These are phyloP conservation scores for Clavispora vitiphila DNA, from an alignment of 805 yeast genomes.

Conservation along the genomic window DNA sequence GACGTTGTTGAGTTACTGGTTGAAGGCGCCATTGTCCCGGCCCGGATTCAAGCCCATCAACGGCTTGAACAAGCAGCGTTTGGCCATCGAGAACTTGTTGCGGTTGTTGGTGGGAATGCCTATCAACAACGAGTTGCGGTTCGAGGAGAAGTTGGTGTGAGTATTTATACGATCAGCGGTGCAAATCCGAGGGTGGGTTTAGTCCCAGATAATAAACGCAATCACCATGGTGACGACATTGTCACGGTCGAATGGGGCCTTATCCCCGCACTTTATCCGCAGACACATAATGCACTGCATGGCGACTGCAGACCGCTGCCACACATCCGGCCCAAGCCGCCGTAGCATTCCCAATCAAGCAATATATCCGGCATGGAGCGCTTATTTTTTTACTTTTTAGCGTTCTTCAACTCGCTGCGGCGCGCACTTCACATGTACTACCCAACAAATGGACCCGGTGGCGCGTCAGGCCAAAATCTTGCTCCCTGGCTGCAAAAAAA, in stretches of 20 bases:
- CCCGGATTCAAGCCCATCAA: constrained; percentile 87
- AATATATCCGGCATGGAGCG: no score
- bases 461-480: background rate
- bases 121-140: constrained; percentile 84
- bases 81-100: constrained; percentile 85
- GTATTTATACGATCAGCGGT: no score
- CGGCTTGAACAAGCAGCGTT: constrained; percentile 91
- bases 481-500: background rate
- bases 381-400: no score
- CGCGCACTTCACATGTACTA: background rate
- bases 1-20: constrained; percentile 88
- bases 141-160: constrained; percentile 73
- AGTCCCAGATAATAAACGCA: no score
- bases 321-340: no score
- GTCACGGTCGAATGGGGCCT: no score
- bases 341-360: no score
- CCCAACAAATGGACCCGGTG: background rate
- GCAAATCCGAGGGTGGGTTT: no score
- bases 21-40: constrained; percentile 92
- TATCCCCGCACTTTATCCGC: background rate
- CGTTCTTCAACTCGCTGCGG: no score
- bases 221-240: no score
- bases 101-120: constrained; percentile 88
- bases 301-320: no score
- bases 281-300: no score